Evolutionary conservation across 768 basidiomycete genomes (phyloP).

Genomic region (Leucocoprinus birnbaumii): DNA sequence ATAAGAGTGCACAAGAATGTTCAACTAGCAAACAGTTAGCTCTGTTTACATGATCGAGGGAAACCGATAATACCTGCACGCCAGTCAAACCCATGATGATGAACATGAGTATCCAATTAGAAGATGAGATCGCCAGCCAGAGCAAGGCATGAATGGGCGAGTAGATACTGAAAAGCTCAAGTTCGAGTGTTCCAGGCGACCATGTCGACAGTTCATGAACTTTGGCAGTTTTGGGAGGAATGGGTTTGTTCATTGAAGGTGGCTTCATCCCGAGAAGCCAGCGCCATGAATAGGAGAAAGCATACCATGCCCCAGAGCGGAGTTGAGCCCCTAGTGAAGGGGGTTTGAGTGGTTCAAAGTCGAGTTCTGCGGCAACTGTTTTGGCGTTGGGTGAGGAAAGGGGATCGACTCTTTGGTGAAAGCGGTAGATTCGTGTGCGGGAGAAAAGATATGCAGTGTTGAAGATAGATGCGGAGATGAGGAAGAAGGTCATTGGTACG

Average conservation of each 20-base stretch:
- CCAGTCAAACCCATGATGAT: constrained; percentile 67
- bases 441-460: constrained; percentile 71
- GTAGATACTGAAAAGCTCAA: constrained; percentile 68
- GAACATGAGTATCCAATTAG: constrained; percentile 76
- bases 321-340: constrained; percentile 46
- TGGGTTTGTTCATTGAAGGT: constrained; percentile 29
- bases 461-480: constrained; percentile 50
- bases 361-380: constrained; percentile 56
- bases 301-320: constrained; percentile 42
- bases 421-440: constrained; percentile 64
- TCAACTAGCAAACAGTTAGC: constrained; percentile 33
- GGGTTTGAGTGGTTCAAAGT: constrained; percentile 39
- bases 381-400: constrained; percentile 69
- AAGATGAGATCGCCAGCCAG: constrained; percentile 67
- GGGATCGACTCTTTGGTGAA: constrained; percentile 60
- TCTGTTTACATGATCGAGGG: neutral
- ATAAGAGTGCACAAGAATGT: constrained; percentile 52
- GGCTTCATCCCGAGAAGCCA: constrained; percentile 65
- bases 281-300: constrained; percentile 55
- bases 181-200: constrained; percentile 72
- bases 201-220: constrained; percentile 82
- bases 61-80: constrained; percentile 49
- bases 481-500: constrained; percentile 54
- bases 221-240: constrained; percentile 37
- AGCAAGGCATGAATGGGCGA: constrained; percentile 74